Evolutionary conservation across 78 protist genomes (phyloP).

Genomic region (Monosiga brevicollis): DNA sequence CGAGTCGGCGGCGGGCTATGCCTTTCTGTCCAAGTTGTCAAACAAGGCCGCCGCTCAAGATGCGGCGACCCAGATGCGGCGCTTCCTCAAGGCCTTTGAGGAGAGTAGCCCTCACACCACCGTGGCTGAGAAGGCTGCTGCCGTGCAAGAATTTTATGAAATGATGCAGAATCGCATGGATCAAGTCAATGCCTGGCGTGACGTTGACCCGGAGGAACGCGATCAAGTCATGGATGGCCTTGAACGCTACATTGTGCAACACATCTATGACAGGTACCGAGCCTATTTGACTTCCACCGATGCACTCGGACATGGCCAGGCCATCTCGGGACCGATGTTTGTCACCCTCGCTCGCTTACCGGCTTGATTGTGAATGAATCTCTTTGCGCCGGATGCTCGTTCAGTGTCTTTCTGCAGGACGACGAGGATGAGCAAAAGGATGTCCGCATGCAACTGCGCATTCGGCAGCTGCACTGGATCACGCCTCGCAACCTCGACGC

Average conservation of each 20-base stretch:
- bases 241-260: background rate
- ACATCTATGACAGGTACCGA: background rate
- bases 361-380: no score
- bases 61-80: no score
- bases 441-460: background rate
- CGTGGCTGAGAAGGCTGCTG: background rate
- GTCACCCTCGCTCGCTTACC: no score
- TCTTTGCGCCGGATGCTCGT: background rate
- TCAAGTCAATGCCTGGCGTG: background rate
- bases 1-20: no score
- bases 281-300: background rate
- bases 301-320: background rate
- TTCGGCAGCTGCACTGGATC: background rate
- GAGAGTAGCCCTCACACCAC: background rate
- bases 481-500: background rate
- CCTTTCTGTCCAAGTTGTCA: no score
- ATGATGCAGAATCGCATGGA: background rate
- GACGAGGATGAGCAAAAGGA: background rate
- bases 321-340: no score
- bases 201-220: slow-evolving; percentile 15
- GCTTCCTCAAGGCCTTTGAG: no score
- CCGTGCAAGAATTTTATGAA: background rate
- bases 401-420: background rate
- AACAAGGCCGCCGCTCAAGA: no score
- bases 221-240: background rate